Conservation (phyloP, 208 protist species). For the Acanthamoeba lenticulata region DNA sequence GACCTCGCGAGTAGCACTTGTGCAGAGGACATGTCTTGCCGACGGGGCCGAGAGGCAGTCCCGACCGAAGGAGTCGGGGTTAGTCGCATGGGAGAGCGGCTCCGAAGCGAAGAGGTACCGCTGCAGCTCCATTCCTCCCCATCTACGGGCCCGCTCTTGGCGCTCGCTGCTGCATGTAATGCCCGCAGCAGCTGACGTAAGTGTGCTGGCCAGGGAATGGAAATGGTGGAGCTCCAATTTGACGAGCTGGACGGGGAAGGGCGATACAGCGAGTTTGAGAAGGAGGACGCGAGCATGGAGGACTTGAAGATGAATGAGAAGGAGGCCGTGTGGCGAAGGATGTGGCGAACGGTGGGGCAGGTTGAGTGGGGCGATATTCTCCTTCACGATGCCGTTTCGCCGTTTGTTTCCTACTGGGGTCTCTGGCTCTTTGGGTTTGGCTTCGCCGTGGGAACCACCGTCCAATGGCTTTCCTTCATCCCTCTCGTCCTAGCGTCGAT, state of each 20-base stretch:
- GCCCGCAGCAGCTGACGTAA: too few relatives aligned
- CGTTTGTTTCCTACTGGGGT: constrained; percentile 25
- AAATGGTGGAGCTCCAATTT: background rate
- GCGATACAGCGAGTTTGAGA: background rate
- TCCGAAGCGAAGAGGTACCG: background rate
- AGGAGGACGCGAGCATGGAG: background rate
- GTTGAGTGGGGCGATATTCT: background rate
- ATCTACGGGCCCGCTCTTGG: too few relatives aligned
- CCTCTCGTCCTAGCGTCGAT: background rate
- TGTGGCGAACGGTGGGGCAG: background rate
- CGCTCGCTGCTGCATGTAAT: too few relatives aligned
- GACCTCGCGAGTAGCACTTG: background rate
- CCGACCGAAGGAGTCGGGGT: background rate
- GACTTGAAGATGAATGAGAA: background rate
- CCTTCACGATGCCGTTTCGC: background rate
- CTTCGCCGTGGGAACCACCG: background rate
- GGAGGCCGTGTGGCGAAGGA: too few relatives aligned
- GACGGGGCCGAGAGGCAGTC: background rate
- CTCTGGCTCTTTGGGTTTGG: background rate
- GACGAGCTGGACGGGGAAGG: background rate
- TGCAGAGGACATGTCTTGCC: background rate
- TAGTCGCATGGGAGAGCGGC: background rate
- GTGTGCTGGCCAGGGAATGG: background rate
- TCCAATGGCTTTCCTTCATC: background rate
- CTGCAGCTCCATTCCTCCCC: too few relatives aligned